phyloP scores from a whole-genome alignment of 768 basidiomycete species.

The Lentinula guzmanii region DNA sequence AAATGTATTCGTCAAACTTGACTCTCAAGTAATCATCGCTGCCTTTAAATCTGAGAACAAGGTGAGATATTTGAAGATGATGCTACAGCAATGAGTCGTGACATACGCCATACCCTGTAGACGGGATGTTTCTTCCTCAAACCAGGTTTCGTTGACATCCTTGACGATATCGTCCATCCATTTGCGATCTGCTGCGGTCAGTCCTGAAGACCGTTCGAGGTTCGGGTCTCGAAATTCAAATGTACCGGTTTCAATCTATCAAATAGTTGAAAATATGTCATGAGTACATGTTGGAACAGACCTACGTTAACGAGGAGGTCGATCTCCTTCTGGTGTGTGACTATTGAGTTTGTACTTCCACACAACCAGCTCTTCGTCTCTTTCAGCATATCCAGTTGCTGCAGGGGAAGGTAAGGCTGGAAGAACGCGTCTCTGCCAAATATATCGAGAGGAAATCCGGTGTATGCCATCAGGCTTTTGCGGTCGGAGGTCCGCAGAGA shows the following conservation, averaged over 20 bases:
- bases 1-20: constrained; percentile 96
- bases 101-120: constrained; percentile 60
- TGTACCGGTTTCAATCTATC: constrained; percentile 75
- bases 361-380: constrained; percentile 83
- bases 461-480: constrained; percentile 84
- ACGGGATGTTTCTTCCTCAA: constrained; percentile 46
- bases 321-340: constrained; percentile 88
- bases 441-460: constrained; percentile 91
- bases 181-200: constrained; percentile 91
- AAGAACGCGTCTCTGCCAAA: constrained; percentile 96
- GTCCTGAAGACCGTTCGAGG: constrained; percentile 67
- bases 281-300: constrained; percentile 1
- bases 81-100: not conserved
- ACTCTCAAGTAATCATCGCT: constrained; percentile 91
- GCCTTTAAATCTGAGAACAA: constrained; percentile 74
- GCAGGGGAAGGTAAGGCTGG: constrained; percentile 94
- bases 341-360: constrained; percentile 93
- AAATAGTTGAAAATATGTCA: not conserved
- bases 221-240: constrained; percentile 85
- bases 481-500: constrained; percentile 84
- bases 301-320: constrained; percentile 86
- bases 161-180: constrained; percentile 96
- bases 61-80: constrained; percentile 1
- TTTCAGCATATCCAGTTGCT: constrained; percentile 86
- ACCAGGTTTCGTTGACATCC: constrained; percentile 82